Percentiles rank a stretch among this genome's conserved stretches.
Evolutionary conservation across 129 eudicot genomes (phyloP).

Genomic region (Calendula officinalis): DNA sequence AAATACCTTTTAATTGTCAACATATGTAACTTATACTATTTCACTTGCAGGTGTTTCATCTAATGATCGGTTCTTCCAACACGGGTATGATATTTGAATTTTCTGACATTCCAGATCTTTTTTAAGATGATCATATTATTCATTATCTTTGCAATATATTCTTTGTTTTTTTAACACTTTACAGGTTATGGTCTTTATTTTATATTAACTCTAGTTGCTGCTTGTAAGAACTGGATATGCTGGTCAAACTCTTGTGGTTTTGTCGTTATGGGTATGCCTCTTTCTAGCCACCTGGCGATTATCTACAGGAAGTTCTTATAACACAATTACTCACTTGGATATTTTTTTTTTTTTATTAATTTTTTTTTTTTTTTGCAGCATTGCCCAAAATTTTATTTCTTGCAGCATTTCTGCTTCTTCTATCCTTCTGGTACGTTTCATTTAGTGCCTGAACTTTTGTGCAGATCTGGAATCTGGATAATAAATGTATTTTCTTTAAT

Average conservation of each 20-base stretch:
- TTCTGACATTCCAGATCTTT: neutral
- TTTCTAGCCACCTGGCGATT: constrained; percentile 1
- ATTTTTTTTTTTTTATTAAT: too few relatives aligned
- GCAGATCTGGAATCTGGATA: constrained; percentile 1
- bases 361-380: constrained; percentile 55
- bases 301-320: constrained; percentile 7
- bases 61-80: constrained; percentile 82
- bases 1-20: neutral
- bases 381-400: constrained; percentile 77
- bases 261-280: constrained; percentile 70
- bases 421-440: constrained; percentile 84
- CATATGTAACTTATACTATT: constrained; percentile 14
- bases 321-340: constrained; percentile 11
- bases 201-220: constrained; percentile 69
- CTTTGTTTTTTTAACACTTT: constrained; percentile 10
- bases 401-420: constrained; percentile 92
- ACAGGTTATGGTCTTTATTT: constrained; percentile 81
- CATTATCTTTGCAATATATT: too few relatives aligned
- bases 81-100: constrained; percentile 50
- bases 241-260: constrained; percentile 97
- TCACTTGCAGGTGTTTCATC: constrained; percentile 71
- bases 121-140: too few relatives aligned
- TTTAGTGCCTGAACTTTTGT: constrained; percentile 14
- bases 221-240: constrained; percentile 87
- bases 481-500: neutral